Evolutionary conservation across 2,329 filamentous ascomycete species (phyloP).

Genomic region (Pseudogymnoascus pannorum): DNA sequence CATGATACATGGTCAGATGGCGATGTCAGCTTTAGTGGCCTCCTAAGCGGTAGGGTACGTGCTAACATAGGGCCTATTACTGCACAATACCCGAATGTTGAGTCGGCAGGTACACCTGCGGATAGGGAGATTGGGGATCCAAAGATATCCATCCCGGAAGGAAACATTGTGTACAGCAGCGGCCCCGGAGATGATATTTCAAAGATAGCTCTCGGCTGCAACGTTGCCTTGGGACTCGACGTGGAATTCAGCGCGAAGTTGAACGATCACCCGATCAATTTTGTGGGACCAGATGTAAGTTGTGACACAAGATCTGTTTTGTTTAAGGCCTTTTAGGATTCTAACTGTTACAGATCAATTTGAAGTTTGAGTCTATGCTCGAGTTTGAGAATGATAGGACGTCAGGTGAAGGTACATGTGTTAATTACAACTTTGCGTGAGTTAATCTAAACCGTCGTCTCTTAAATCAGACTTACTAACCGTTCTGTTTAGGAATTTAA

Average conservation of each 20-base stretch:
- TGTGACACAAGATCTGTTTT: neutral
- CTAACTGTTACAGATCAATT: too few species aligned
- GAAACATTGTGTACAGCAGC: neutral
- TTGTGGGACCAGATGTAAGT: neutral
- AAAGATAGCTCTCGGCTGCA: neutral
- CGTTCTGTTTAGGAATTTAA: too few species aligned
- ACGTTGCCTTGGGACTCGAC: neutral
- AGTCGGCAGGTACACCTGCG: neutral
- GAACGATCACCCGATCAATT: neutral
- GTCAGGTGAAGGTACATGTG: too few species aligned
- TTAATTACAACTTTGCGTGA: too few species aligned
- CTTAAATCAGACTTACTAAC: constrained; percentile 22
- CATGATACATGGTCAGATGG: neutral
- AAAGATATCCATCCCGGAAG: neutral
- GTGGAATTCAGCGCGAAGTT: neutral
- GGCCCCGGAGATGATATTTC: neutral
- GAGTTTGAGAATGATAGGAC: too few species aligned
- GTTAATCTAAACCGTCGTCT: too few species aligned
- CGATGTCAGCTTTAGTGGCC: neutral
- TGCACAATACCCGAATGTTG: neutral
- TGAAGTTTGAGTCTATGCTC: too few species aligned
- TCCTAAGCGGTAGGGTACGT: neutral
- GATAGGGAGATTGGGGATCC: neutral
- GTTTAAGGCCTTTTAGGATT: too few species aligned
- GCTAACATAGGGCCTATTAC: neutral